Evolutionary conservation across 805 yeast species (phyloP).

Genomic region (Candida verbasci): DNA sequence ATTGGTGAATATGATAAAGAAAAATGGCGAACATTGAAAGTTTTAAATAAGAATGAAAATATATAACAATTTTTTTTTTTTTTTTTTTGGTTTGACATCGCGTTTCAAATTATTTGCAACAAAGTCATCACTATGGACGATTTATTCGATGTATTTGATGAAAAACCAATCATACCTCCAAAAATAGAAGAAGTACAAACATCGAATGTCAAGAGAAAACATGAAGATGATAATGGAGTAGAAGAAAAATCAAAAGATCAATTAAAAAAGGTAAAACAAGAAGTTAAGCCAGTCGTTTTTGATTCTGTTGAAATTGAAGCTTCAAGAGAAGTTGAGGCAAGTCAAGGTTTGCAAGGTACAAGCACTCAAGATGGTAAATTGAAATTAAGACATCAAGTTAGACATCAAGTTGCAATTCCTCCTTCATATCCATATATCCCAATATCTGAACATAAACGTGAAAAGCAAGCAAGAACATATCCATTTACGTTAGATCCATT

Average conservation of each 20-base stretch:
- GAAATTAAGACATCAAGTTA: slow-evolving; percentile 83
- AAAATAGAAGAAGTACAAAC: slow-evolving; percentile 18
- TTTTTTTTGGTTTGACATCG: neutral
- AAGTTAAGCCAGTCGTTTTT: slow-evolving; percentile 69
- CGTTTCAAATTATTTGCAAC: neutral
- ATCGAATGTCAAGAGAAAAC: slow-evolving; percentile 4
- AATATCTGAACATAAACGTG: slow-evolving; percentile 79
- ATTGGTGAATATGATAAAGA: slow-evolving; percentile 64
- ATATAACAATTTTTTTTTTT: slow-evolving; percentile 1
- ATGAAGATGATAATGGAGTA: neutral
- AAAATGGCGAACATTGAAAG: slow-evolving; percentile 55
- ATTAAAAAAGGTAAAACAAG: slow-evolving; percentile 24
- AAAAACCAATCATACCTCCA: slow-evolving; percentile 40
- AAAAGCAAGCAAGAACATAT: slow-evolving; percentile 77
- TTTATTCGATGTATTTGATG: slow-evolving; percentile 59
- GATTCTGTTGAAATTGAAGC: slow-evolving; percentile 89
- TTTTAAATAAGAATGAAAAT: slow-evolving; percentile 17
- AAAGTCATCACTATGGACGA: slow-evolving; percentile 33
- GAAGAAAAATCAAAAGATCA: slow-evolving; percentile 17
- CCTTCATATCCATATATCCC: slow-evolving; percentile 86
- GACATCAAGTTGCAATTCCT: slow-evolving; percentile 97
- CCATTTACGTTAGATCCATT: slow-evolving; percentile 95
- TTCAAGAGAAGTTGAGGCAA: slow-evolving; percentile 63
- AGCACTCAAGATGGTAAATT: slow-evolving; percentile 33
- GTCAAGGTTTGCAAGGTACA: slow-evolving; percentile 2